Evolutionary conservation across 495 filamentous ascomycete species (phyloP).

Genomic region (Lindgomyces ingoldianus): DNA sequence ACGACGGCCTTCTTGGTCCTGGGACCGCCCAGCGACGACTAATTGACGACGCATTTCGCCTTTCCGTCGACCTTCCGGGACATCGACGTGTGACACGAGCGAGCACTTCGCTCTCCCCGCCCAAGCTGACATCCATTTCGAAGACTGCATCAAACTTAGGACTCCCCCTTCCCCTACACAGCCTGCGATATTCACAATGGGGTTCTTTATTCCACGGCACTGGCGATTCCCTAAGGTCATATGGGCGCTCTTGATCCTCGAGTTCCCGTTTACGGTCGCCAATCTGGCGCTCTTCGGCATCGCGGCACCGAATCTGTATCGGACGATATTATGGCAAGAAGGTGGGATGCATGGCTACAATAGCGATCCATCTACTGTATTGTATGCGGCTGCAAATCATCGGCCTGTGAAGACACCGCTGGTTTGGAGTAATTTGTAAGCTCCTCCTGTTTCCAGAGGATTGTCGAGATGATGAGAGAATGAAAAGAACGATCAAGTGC

Average conservation of each 20-base stretch:
- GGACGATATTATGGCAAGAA: slow-evolving; percentile 78
- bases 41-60: background rate
- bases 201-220: slow-evolving; percentile 36
- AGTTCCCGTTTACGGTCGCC: slow-evolving; percentile 68
- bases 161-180: background rate
- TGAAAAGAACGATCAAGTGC: slow-evolving; percentile 7
- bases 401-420: slow-evolving; percentile 64
- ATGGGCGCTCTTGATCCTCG: slow-evolving; percentile 65
- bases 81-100: background rate
- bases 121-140: background rate
- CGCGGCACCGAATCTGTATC: slow-evolving; percentile 75
- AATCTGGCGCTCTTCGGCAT: slow-evolving; percentile 79
- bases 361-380: slow-evolving; percentile 68
- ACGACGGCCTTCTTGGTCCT: background rate
- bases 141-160: slow-evolving; percentile 11
- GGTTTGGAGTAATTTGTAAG: slow-evolving; percentile 79
- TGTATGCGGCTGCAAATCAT: slow-evolving; percentile 80
- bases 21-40: background rate
- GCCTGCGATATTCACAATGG: too few relatives aligned
- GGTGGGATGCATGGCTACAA: slow-evolving; percentile 80
- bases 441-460: background rate
- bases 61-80: background rate
- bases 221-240: slow-evolving; percentile 68
- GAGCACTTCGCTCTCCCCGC: background rate
- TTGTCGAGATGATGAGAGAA: background rate